phyloP scores from a whole-genome alignment of 345 rosid genomes.

The Acer negundo region DNA sequence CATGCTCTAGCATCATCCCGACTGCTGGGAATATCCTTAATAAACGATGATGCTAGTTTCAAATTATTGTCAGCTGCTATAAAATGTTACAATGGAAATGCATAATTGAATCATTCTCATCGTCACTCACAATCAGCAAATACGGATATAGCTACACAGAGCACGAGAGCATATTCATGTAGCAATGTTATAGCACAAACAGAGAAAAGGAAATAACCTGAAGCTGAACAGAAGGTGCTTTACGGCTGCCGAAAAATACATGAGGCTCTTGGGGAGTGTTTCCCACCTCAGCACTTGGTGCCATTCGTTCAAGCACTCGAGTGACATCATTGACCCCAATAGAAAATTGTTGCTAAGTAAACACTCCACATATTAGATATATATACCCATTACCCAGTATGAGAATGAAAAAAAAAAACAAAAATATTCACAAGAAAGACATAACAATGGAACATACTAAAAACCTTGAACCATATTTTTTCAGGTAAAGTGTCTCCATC shows the following conservation, averaged over 20 bases:
- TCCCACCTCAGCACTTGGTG: conserved; percentile 28
- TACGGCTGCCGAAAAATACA: conserved; percentile 14
- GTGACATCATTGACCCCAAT: conserved; percentile 91
- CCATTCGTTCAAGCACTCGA: conserved; percentile 74
- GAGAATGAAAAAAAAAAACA: neutral
- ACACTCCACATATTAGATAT: conserved; percentile 8
- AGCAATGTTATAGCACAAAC: neutral
- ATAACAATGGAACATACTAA: neutral
- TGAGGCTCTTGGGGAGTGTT: conserved; percentile 12
- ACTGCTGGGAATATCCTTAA: neutral
- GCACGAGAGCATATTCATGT: neutral
- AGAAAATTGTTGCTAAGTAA: conserved; percentile 70
- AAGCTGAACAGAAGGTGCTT: conserved; percentile 42
- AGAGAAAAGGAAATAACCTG: conserved; percentile 42
- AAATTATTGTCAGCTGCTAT: neutral
- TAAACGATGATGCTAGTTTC: neutral
- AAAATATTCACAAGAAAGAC: neutral
- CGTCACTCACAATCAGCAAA: no score
- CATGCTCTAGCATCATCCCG: neutral
- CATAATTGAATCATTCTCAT: no score
- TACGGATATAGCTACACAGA: neutral
- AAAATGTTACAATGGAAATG: no score
- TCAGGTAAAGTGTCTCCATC: conserved; percentile 61
- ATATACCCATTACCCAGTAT: neutral
- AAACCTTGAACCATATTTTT: conserved; percentile 76